These are phyloP conservation scores for Thermochaetoides thermophila DNA, from an alignment of 495 filamentous ascomycete species.

Conservation along the genomic window DNA sequence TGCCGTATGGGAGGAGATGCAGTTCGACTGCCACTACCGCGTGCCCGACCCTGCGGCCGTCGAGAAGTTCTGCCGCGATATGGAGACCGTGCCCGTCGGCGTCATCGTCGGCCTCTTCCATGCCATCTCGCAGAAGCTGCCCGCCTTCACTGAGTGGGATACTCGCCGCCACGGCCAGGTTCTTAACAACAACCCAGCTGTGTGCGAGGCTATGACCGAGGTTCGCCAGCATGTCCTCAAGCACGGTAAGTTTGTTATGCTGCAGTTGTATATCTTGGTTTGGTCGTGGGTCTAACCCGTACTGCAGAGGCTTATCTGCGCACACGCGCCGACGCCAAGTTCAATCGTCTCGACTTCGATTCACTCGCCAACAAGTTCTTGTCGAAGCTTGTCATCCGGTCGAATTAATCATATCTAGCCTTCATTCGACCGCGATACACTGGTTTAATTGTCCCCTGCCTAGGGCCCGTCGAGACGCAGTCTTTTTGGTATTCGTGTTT, in stretches of 20 bases:
- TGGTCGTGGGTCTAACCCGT: slow-evolving; percentile 9
- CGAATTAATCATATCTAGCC: slow-evolving; percentile 47
- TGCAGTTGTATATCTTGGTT: not conserved
- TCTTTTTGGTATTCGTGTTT: no score
- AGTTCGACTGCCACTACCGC: slow-evolving; percentile 90
- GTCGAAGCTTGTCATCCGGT: slow-evolving; percentile 83
- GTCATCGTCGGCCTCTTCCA: slow-evolving; percentile 91
- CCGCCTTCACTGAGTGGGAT: slow-evolving; percentile 82
- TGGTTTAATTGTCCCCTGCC: not conserved
- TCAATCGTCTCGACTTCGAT: slow-evolving; percentile 82
- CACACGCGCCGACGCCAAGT: slow-evolving; percentile 46
- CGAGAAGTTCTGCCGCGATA: slow-evolving; percentile 83
- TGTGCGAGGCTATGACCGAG: slow-evolving; percentile 89
- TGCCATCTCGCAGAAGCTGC: slow-evolving; percentile 87
- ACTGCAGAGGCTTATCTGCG: slow-evolving; percentile 39
- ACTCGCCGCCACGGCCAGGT: slow-evolving; percentile 73
- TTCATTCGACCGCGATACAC: slow-evolving; percentile 9
- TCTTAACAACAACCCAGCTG: slow-evolving; percentile 72
- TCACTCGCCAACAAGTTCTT: slow-evolving; percentile 89
- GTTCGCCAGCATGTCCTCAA: slow-evolving; percentile 75
- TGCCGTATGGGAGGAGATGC: slow-evolving; percentile 92
- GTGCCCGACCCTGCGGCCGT: slow-evolving; percentile 68
- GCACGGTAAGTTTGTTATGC: slow-evolving; percentile 50
- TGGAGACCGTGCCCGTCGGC: slow-evolving; percentile 86
- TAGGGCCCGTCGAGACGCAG: no score